Evolutionary conservation across 2,329 filamentous ascomycete genomes (phyloP), one percentile per base, ranked within the genome.

Genomic region (Pestalotiopsis sp.): DNA sequence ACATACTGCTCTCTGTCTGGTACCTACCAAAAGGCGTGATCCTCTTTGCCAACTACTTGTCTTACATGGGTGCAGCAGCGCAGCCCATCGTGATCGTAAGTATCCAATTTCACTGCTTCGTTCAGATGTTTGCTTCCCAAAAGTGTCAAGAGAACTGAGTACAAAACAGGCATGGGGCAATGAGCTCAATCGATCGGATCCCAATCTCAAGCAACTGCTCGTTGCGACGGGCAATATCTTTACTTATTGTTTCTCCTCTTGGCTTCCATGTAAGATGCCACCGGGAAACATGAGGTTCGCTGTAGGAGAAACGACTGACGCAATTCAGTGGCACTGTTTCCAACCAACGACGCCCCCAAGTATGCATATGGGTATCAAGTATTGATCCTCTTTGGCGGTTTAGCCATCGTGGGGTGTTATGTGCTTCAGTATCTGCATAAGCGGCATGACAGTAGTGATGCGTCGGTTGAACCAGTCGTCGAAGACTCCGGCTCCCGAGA

Each of bases 1-100:
- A 67, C 49, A 52, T 67, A 23, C 31, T 67, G 9, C 57, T 62
- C 14, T 67, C 66, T 9, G 1, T 62, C 11, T 67, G 65, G 65
- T 17, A 38, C n/a, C 20, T 61, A 3, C 65, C 65, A 6, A 67
- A 67, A 61, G 65, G 25, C 5, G 65, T 52, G 23, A 17, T 67
- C 13, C 20, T 67, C 52, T 67, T 67, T 38, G 65, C 65, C 36
- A 27, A 60, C 5, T 67, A 67, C 27, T 11, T 67, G 14, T 36
- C 65, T 3, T 67, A 67, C 39, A 14, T 17, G 3, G 66, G 66
- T 13, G 25, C 57, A n/a, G 66, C 57, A 25, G 31, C 57, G 9
- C 7, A 23, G 20, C 66, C 66, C 13, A 38, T 67, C 3, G 4
- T 67, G 7, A 67, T 67, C 23, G 20, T 67, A 20, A 67, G 25